Conservation (phyloP, 1,284 basidiomycete genomes). For the Apiotrichum domesticum region DNA sequence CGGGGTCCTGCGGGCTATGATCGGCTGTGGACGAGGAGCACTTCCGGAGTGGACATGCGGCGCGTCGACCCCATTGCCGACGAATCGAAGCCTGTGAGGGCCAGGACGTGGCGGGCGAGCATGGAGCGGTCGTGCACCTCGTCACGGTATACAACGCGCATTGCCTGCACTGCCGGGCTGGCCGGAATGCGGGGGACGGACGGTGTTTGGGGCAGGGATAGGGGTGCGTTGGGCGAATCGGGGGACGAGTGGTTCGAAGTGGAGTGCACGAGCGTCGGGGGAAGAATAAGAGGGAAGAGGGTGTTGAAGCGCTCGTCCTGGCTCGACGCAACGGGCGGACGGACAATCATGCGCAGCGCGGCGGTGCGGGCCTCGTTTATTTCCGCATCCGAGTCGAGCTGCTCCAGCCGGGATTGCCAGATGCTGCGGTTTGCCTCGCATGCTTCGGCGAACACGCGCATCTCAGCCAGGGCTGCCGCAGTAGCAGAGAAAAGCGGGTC, state of each 20-base stretch:
- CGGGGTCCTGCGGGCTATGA: conserved; percentile 12
- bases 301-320: conserved; percentile 43
- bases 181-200: background rate
- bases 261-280: conserved; percentile 25
- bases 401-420: conserved; percentile 57
- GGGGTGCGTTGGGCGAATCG: conserved; percentile 10
- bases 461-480: conserved; percentile 64
- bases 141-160: conserved; percentile 12
- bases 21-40: conserved; percentile 7
- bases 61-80: background rate
- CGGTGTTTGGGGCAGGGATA: conserved; percentile 5
- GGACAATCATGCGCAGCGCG: conserved; percentile 17
- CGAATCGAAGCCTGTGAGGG: conserved; percentile 11
- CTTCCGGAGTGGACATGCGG: conserved; percentile 14
- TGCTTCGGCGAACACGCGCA: conserved; percentile 58
- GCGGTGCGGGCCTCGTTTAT: conserved; percentile 9
- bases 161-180: conserved; percentile 5
- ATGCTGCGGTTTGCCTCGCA: conserved; percentile 60
- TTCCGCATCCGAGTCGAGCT: conserved; percentile 39
- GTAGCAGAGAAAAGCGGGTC: conserved; percentile 74
- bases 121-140: conserved; percentile 9
- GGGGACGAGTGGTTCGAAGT: background rate
- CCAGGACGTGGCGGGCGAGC: conserved; percentile 10
- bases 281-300: conserved; percentile 47
- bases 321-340: conserved; percentile 7